Percentiles rank a stretch among this genome's conserved stretches.
phyloP scores from a whole-genome alignment of 495 filamentous ascomycete species.

The Ramalina intermedia region DNA sequence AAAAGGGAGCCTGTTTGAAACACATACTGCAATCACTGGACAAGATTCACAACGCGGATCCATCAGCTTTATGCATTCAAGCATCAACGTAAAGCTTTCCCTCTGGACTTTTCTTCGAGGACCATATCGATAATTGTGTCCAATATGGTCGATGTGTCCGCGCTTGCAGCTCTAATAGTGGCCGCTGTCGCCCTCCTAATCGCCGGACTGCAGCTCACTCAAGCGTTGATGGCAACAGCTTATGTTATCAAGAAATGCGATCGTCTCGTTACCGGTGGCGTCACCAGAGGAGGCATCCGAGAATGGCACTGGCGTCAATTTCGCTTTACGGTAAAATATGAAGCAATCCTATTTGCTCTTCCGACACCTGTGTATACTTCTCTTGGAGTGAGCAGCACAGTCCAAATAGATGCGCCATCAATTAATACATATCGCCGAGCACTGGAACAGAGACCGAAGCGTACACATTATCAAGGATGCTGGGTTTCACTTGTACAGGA shows the following conservation, averaged over 20 bases:
- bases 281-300: background rate
- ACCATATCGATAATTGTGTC: no score
- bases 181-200: constrained; percentile 5
- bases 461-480: constrained; percentile 1
- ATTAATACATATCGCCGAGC: background rate
- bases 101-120: no score
- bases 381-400: constrained; percentile 4
- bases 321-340: constrained; percentile 7
- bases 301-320: constrained; percentile 10
- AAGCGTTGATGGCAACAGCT: constrained; percentile 6
- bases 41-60: no score
- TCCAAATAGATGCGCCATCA: constrained; percentile 1
- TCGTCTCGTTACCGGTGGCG: constrained; percentile 6
- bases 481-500: constrained; percentile 6
- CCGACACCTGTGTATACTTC: constrained; percentile 1
- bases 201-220: constrained; percentile 2
- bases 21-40: no score
- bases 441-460: background rate
- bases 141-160: constrained; percentile 4
- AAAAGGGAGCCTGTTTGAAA: no score
- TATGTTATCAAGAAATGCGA: constrained; percentile 11
- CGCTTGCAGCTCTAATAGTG: constrained; percentile 4
- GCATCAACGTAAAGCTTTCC: no score
- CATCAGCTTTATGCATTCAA: no score
- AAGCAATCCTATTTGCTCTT: constrained; percentile 3